A percentile compares a stretch with the other conserved stretches of the same genome.
Conservation (phyloP, 2,329 filamentous ascomycete species). For the Trichophyton simii region DNA sequence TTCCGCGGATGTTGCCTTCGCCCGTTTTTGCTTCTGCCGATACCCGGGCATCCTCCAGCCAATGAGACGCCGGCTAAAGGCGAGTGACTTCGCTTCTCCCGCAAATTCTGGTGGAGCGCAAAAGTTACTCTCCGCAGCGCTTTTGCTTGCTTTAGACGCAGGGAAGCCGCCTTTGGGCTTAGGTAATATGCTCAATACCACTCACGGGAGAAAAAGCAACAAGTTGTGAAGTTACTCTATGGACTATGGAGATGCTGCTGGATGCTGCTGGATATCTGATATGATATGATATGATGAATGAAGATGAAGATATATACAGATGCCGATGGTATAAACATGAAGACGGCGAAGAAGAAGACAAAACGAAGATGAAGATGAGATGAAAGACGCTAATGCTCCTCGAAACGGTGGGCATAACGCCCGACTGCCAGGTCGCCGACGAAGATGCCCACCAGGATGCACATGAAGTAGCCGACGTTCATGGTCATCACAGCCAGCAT, state of each 20-base stretch:
- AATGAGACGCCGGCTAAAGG: not conserved
- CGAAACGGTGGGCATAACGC: conserved; percentile 43
- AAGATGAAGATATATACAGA: not conserved
- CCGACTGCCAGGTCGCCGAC: conserved; percentile 74
- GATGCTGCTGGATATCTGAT: too few species aligned
- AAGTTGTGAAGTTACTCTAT: not conserved
- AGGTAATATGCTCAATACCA: conserved; percentile 11
- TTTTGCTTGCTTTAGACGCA: too few species aligned
- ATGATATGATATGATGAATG: not conserved
- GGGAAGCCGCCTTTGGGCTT: not conserved
- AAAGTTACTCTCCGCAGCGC: not conserved
- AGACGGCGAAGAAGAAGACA: not conserved
- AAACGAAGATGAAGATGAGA: not conserved
- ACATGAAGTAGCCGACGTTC: conserved; percentile 75
- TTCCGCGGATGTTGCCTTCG: too few species aligned
- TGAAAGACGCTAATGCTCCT: conserved; percentile 36
- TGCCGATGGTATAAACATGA: not conserved
- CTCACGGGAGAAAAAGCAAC: conserved; percentile 1
- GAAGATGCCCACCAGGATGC: conserved; percentile 66
- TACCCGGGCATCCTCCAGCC: too few species aligned
- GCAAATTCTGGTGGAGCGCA: not conserved
- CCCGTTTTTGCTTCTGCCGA: too few species aligned
- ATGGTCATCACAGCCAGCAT: conserved; percentile 90
- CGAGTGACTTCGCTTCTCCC: not conserved
- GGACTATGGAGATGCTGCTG: too few species aligned